Conservation (phyloP, 495 filamentous ascomycete genomes). For the Xylaria grammica region DNA sequence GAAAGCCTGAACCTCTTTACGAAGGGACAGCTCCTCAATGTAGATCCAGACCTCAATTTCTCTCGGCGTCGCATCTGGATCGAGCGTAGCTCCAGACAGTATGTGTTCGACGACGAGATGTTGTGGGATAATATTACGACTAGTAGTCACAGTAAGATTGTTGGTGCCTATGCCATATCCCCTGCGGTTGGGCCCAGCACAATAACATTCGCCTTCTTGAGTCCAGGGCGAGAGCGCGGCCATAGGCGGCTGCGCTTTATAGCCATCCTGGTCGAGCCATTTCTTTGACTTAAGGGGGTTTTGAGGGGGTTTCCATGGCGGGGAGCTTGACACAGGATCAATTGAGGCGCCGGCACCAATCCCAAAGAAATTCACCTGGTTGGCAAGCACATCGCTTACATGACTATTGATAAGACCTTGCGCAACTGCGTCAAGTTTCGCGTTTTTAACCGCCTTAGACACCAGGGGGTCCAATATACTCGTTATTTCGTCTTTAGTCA, state of each 20-base stretch:
- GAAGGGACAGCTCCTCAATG: slow-evolving; percentile 41
- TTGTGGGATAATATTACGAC: slow-evolving; percentile 55
- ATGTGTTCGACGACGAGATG: slow-evolving; percentile 69
- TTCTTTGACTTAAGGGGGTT: slow-evolving; percentile 24
- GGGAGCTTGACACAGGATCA: slow-evolving; percentile 37
- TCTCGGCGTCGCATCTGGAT: slow-evolving; percentile 61
- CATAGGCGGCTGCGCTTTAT: slow-evolving; percentile 33
- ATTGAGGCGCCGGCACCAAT: slow-evolving; percentile 42
- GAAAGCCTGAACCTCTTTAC: slow-evolving; percentile 38
- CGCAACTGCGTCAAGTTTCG: slow-evolving; percentile 42
- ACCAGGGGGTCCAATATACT: slow-evolving; percentile 36
- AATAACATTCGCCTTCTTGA: slow-evolving; percentile 73
- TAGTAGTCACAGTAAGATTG: slow-evolving; percentile 54
- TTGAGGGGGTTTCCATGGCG: slow-evolving; percentile 26
- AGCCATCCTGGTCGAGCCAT: slow-evolving; percentile 30
- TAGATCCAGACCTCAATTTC: slow-evolving; percentile 66
- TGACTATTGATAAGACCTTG: slow-evolving; percentile 33
- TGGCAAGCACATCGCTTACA: slow-evolving; percentile 35
- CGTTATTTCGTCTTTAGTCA: slow-evolving; percentile 35
- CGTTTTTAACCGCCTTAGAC: slow-evolving; percentile 37
- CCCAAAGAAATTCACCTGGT: slow-evolving; percentile 49
- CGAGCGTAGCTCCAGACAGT: slow-evolving; percentile 53
- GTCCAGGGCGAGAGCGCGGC: slow-evolving; percentile 61
- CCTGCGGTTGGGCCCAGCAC: slow-evolving; percentile 47
- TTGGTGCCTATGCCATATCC: slow-evolving; percentile 36